phyloP scores from a whole-genome alignment of 495 filamentous ascomycete genomes.

The Lichenothelia convexa region DNA sequence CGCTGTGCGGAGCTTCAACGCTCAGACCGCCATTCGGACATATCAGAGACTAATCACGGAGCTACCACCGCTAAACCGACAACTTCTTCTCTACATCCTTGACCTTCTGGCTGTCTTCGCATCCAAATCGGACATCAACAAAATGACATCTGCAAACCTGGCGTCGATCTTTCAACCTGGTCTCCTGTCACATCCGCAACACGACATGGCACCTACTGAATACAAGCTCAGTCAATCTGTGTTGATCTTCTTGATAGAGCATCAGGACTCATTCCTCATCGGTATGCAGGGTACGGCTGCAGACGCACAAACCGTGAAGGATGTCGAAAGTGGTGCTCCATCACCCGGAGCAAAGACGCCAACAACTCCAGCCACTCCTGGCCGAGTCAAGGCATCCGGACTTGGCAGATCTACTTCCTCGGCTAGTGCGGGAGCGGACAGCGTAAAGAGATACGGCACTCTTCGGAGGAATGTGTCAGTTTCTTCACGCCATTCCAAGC shows the following conservation, averaged over 20 bases:
- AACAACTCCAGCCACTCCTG: conserved; percentile 34
- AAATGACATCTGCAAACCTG: conserved; percentile 87
- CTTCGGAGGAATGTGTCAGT: conserved; percentile 72
- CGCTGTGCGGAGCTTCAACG: conserved; percentile 47
- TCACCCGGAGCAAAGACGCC: conserved; percentile 29
- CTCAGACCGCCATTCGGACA: conserved; percentile 51
- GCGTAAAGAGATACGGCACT: conserved; percentile 57
- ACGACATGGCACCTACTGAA: conserved; percentile 87
- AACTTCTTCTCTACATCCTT: conserved; percentile 88
- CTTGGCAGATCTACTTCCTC: conserved; percentile 65
- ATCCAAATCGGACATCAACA: conserved; percentile 89
- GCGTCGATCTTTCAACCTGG: conserved; percentile 98
- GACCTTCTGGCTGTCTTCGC: conserved; percentile 97
- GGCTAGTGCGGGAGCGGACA: conserved; percentile 73
- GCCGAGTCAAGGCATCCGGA: conserved; percentile 29
- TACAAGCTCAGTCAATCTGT: conserved; percentile 94
- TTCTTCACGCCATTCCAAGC: conserved; percentile 46
- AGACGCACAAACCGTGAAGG: conserved; percentile 71
- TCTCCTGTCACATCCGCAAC: conserved; percentile 78
- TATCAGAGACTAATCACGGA: conserved; percentile 88
- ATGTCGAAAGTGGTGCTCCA: conserved; percentile 46
- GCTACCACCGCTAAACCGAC: conserved; percentile 81
- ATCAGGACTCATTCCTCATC: conserved; percentile 56
- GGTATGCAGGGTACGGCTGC: conserved; percentile 86
- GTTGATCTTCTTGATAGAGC: conserved; percentile 93